Conservation (phyloP, 2,329 filamentous ascomycete genomes). For the Fusarium mexicanum region DNA sequence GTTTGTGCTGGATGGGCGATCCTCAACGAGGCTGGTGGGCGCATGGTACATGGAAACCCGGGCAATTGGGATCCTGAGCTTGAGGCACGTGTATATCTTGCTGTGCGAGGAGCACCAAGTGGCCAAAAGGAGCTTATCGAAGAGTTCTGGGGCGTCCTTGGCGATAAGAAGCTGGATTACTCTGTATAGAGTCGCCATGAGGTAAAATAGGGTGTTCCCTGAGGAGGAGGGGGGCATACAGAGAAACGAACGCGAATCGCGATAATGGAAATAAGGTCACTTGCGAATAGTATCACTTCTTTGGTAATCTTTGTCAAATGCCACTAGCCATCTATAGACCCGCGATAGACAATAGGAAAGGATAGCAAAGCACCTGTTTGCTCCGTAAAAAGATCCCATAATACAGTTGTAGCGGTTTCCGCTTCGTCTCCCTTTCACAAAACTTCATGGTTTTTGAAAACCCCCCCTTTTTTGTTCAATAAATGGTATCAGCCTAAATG, state of each 20-base stretch:
- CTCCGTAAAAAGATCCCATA: slow-evolving; percentile 36
- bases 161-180: slow-evolving; percentile 63
- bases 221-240: neutral
- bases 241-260: slow-evolving; percentile 1
- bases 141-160: slow-evolving; percentile 71
- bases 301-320: slow-evolving; percentile 28
- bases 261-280: neutral
- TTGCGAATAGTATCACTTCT: slow-evolving; percentile 5
- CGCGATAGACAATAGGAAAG: slow-evolving; percentile 25
- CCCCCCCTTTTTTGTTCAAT: slow-evolving; percentile 21
- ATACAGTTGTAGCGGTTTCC: slow-evolving; percentile 36
- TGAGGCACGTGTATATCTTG: slow-evolving; percentile 70
- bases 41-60: slow-evolving; percentile 77
- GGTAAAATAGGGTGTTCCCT: neutral
- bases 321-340: slow-evolving; percentile 23
- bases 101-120: slow-evolving; percentile 66
- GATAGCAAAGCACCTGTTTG: slow-evolving; percentile 31
- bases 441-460: neutral
- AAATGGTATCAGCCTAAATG: slow-evolving; percentile 35
- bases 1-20: slow-evolving; percentile 85
- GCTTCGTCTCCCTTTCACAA: neutral
- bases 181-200: slow-evolving; percentile 31
- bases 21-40: slow-evolving; percentile 76
- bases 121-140: slow-evolving; percentile 71
- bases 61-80: slow-evolving; percentile 73